Percentiles rank a stretch among this genome's conserved stretches.
phyloP scores from a whole-genome alignment of 2,329 filamentous ascomycete genomes.

The Furcasterigmium furcatum region DNA sequence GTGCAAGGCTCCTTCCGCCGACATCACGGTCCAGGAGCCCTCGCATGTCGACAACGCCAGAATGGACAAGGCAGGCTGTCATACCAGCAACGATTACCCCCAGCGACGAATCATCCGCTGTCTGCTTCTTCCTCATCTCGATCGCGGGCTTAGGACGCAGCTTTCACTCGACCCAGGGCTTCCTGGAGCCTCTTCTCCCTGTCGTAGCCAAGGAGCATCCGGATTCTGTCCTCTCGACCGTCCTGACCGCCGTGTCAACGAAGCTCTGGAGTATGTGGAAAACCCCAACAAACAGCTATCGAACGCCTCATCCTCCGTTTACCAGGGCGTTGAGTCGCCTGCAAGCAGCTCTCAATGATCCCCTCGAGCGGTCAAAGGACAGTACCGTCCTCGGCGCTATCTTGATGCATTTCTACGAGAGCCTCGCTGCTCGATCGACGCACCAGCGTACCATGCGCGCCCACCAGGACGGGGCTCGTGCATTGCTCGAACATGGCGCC shows the following conservation, averaged over 20 bases:
- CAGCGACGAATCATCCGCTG: conserved; percentile 11
- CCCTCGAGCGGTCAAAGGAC: conserved; percentile 9
- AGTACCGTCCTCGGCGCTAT: conserved; percentile 10
- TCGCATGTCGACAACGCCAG: conserved; percentile 7
- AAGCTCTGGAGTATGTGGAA: conserved; percentile 11
- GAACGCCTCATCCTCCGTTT: conserved; percentile 9
- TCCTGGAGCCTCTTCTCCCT: conserved; percentile 10
- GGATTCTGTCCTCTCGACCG: conserved; percentile 10
- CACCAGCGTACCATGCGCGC: conserved; percentile 7
- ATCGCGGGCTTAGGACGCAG: conserved; percentile 12
- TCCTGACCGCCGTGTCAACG: conserved; percentile 11
- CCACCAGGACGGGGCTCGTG: conserved; percentile 12
- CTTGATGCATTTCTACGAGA: conserved; percentile 14
- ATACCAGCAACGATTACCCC: conserved; percentile 10
- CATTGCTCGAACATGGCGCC: conserved; percentile 9
- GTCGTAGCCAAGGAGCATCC: conserved; percentile 9
- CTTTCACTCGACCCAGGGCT: conserved; percentile 12
- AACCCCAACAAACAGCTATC: conserved; percentile 8
- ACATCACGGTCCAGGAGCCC: conserved; percentile 9
- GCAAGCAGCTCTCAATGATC: conserved; percentile 10
- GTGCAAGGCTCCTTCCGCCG: conserved; percentile 4
- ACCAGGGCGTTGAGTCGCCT: conserved; percentile 9
- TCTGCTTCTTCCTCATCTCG: conserved; percentile 12
- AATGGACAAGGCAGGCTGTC: conserved; percentile 4
- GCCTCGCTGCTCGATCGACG: conserved; percentile 9